These are phyloP conservation scores for Cryptosporidium andersoni DNA, from an alignment of 169 alveolate genomes.

Conservation along the genomic window DNA sequence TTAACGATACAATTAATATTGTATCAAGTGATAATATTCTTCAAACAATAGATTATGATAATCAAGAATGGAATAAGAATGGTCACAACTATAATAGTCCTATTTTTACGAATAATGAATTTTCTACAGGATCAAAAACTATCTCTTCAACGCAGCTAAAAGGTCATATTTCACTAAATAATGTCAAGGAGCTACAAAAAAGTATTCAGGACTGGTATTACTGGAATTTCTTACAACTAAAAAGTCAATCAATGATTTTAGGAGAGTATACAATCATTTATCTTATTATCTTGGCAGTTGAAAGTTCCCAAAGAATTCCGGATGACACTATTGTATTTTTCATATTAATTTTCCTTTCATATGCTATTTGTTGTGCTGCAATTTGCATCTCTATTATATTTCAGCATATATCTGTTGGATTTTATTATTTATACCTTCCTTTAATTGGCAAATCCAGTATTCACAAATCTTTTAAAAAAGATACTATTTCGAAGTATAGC, in stretches of 20 bases:
- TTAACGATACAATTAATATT: too few species aligned
- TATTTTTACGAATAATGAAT: too few species aligned
- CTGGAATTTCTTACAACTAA: conserved; percentile 23
- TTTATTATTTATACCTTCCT: conserved; percentile 24
- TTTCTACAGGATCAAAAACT: too few species aligned
- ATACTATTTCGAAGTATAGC: neutral
- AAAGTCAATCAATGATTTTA: conserved; percentile 32
- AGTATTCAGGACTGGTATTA: conserved; percentile 6
- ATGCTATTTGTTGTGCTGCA: conserved; percentile 47
- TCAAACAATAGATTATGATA: too few species aligned
- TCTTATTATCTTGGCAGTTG: conserved; percentile 33
- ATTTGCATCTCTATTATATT: conserved; percentile 33
- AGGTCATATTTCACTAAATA: too few species aligned
- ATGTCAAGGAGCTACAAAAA: too few species aligned
- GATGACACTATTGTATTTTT: conserved; percentile 30
- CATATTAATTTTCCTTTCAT: conserved; percentile 19
- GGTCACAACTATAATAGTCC: too few species aligned
- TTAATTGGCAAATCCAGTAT: neutral
- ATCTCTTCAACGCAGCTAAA: too few species aligned
- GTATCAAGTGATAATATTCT: too few species aligned
- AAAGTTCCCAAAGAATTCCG: conserved; percentile 50
- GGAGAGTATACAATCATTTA: conserved; percentile 55
- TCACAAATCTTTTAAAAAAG: neutral
- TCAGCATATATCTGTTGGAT: conserved; percentile 28
- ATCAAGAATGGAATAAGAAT: too few species aligned